phyloP scores from a whole-genome alignment of 2,329 filamentous ascomycete species.

The Microcyclospora pomicola region DNA sequence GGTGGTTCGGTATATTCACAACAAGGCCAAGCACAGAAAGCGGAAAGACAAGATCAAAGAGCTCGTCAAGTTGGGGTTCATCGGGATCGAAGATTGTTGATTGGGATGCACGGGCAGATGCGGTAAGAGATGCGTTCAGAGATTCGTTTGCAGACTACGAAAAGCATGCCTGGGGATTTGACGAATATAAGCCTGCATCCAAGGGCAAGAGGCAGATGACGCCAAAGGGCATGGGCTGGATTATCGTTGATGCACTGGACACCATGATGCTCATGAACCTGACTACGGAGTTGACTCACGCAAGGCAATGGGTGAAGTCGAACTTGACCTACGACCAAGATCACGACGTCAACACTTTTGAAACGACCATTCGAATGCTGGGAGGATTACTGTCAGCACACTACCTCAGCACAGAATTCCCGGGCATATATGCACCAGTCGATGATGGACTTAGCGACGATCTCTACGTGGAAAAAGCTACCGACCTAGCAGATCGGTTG shows the following conservation, averaged over 20 bases:
- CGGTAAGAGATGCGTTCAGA: conserved; percentile 78
- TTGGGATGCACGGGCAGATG: conserved; percentile 65
- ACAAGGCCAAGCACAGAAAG: not conserved
- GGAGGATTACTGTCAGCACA: conserved; percentile 86
- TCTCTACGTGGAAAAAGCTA: conserved; percentile 88
- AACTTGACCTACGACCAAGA: conserved; percentile 77
- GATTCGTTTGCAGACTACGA: conserved; percentile 89
- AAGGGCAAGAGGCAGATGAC: conserved; percentile 77
- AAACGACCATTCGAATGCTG: conserved; percentile 95
- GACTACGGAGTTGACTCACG: conserved; percentile 69
- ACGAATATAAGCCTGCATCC: conserved; percentile 74
- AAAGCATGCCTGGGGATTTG: conserved; percentile 83
- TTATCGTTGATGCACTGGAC: conserved; percentile 90
- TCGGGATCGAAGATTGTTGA: conserved; percentile 35
- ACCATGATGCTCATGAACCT: conserved; percentile 98
- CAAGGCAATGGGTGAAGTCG: conserved; percentile 75
- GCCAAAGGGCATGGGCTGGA: conserved; percentile 84
- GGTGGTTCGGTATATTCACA: conserved; percentile 55
- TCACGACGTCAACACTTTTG: conserved; percentile 93
- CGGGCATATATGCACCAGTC: conserved; percentile 58
- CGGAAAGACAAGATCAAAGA: conserved; percentile 16
- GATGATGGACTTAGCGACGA: conserved; percentile 66
- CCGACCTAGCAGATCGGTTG: conserved; percentile 78
- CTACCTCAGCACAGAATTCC: conserved; percentile 77
- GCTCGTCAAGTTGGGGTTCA: conserved; percentile 10